Conservation (phyloP, 2,329 filamentous ascomycete species). For the Epichloe amarillans region DNA sequence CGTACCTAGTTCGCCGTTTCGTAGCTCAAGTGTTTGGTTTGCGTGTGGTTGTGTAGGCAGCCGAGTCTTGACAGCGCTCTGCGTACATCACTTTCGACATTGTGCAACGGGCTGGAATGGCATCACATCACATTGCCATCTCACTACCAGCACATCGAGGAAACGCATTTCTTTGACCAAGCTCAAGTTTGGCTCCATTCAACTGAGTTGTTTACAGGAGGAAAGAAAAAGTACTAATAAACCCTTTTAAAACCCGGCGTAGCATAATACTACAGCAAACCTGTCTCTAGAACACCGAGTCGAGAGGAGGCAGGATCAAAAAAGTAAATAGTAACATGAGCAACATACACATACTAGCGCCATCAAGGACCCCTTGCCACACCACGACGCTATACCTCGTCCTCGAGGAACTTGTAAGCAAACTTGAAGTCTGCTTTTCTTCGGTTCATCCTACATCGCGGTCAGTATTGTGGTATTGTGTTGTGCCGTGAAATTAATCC, state of each 20-base stretch:
- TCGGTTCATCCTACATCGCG: conserved; percentile 78
- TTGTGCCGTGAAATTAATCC: neutral
- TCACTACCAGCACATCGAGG: no score
- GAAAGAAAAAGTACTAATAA: neutral
- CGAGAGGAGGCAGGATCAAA: neutral
- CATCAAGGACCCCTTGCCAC: neutral
- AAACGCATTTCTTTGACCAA: no score
- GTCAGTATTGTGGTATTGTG: conserved; percentile 8
- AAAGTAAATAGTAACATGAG: neutral
- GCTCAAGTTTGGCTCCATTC: no score
- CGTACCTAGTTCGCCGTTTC: no score
- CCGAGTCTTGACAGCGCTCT: no score
- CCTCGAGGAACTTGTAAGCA: conserved; percentile 93
- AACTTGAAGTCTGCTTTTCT: conserved; percentile 97
- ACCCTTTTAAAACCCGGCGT: neutral
- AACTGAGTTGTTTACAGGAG: no score
- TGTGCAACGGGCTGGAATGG: no score
- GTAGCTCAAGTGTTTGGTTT: no score
- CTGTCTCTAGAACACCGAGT: conserved; percentile 3
- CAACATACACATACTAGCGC: neutral
- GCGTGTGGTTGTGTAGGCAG: no score
- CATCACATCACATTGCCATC: no score
- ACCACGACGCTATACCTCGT: conserved; percentile 50
- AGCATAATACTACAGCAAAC: neutral
- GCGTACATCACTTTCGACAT: no score